Base-by-base conservation (phyloP, 1,284 basidiomycete genomes). In the Leccinum subspadiceum region DNA sequence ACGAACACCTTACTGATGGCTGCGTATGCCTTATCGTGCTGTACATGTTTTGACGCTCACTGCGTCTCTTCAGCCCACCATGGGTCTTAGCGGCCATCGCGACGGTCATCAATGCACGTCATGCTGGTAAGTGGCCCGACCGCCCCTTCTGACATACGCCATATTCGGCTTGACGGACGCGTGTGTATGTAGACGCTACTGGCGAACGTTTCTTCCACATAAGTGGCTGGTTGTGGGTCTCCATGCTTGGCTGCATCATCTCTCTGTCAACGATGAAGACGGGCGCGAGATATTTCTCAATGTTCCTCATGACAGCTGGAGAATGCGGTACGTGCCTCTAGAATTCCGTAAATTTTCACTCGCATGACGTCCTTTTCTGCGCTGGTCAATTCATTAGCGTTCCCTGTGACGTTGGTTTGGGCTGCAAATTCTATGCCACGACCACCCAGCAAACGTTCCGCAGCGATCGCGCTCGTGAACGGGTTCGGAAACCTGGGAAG, bases 231-330 rank as follows among this genome's bases (percentile, higher is more conserved):
- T 85, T 80, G 81, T 85, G 83, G 82, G 78, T 76, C 4, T 80
- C 81, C 53, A 83, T 88, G 5, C 46, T 87, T 10, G 88, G 84
- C 0, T 89, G 83, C 65, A 82, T 89, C 63, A 85, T 89, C 60
- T 82, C 80, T 4, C 70, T 87, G n/a, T 80, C 79, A 1, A 87
- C 87, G 0, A 79, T 80, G 73, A 77, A 75, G 5, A 77, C 79
- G 5, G 81, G 74, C 0, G 84, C 78, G 3, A 79, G 87, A 57
- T 90, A 91, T 66, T 75, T 90, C 48, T 79, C 83, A 0, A 73
- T 90, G 70, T 90, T 89, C 73, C 75, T 87, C 31, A 85, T 88
- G 85, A 80, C 85, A 0, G 71, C 70, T 55, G 84, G 85, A 10
- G 52, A 83, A 84, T 65, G 76, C 75, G 85, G 84, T 82, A 54